phyloP scores from a whole-genome alignment of 805 yeast genomes.

The Sugiyamaella qingdaonensis region DNA sequence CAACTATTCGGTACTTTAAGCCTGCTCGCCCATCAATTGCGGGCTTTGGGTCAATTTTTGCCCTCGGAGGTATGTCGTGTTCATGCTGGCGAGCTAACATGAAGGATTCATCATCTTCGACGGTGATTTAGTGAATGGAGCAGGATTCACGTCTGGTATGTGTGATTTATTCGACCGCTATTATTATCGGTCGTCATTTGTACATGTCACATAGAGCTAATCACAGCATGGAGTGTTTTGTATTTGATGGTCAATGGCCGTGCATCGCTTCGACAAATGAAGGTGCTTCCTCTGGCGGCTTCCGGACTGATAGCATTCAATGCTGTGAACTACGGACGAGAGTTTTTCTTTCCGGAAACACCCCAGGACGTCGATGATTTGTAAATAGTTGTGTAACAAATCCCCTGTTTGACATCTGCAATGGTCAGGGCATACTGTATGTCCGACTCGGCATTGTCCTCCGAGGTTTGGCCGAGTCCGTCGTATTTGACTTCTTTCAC shows the following conservation, averaged over 20 bases:
- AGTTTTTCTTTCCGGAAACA: slow-evolving; percentile 49
- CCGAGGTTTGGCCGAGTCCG: no score
- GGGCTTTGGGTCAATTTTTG: slow-evolving; percentile 27
- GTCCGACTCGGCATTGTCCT: no score
- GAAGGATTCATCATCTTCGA: slow-evolving; percentile 58
- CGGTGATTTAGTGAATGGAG: slow-evolving; percentile 70
- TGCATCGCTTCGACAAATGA: slow-evolving; percentile 40
- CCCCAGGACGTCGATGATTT: slow-evolving; percentile 8
- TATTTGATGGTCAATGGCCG: slow-evolving; percentile 67
- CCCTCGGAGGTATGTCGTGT: slow-evolving; percentile 23
- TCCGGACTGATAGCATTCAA: slow-evolving; percentile 57
- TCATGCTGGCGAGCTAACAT: neutral
- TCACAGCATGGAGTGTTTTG: slow-evolving; percentile 72
- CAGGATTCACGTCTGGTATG: slow-evolving; percentile 54
- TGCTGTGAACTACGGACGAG: slow-evolving; percentile 62
- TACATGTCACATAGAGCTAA: neutral
- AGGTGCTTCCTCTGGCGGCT: slow-evolving; percentile 54
- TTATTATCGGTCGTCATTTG: neutral
- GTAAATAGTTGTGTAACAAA: neutral
- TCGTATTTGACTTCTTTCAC: neutral
- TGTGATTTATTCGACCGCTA: neutral
- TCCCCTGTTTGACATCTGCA: no score
- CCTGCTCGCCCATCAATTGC: slow-evolving; percentile 21
- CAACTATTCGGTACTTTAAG: slow-evolving; percentile 8
- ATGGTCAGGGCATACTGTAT: no score